Percentiles rank a stretch among this genome's conserved stretches.
These are phyloP conservation scores for Pholiota microspora DNA, from an alignment of 768 basidiomycete genomes.

Conservation along the genomic window DNA sequence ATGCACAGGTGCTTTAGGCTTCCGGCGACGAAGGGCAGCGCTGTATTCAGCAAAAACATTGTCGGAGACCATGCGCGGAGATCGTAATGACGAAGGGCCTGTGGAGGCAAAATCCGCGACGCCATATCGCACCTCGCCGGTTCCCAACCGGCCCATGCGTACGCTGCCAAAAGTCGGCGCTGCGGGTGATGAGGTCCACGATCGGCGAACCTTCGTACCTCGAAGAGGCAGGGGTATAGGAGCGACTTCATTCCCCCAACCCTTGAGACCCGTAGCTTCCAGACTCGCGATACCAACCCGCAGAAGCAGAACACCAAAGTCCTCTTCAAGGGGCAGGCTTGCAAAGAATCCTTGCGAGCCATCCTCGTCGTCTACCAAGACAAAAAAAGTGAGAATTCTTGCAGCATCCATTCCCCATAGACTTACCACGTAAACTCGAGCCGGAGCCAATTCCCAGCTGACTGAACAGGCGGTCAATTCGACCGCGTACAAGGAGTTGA, in stretches of 20 bases:
- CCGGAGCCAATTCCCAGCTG: constrained; percentile 38
- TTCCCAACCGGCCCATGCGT: constrained; percentile 30
- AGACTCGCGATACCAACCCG: constrained; percentile 74
- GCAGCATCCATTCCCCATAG: background rate
- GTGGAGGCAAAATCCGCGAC: background rate
- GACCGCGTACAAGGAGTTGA: constrained; percentile 63
- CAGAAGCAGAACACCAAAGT: constrained; percentile 68
- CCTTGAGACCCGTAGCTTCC: constrained; percentile 69
- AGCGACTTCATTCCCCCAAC: constrained; percentile 74
- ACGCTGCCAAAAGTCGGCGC: constrained; percentile 24
- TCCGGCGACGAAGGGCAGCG: background rate
- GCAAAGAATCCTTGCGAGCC: constrained; percentile 21
- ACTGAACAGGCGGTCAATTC: constrained; percentile 57
- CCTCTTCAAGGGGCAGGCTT: constrained; percentile 60
- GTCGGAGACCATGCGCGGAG: background rate
- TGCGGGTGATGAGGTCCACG: background rate
- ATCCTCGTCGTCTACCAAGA: constrained; percentile 14
- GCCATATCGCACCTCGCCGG: constrained; percentile 27
- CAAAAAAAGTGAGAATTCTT: background rate
- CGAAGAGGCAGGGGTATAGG: constrained; percentile 34
- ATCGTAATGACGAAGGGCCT: background rate
- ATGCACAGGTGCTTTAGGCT: background rate
- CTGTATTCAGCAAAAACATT: background rate
- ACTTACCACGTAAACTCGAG: constrained; percentile 24
- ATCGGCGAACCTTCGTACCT: background rate